Conservation (phyloP, 306 rosid genomes). For the Acacia confusa region DNA sequence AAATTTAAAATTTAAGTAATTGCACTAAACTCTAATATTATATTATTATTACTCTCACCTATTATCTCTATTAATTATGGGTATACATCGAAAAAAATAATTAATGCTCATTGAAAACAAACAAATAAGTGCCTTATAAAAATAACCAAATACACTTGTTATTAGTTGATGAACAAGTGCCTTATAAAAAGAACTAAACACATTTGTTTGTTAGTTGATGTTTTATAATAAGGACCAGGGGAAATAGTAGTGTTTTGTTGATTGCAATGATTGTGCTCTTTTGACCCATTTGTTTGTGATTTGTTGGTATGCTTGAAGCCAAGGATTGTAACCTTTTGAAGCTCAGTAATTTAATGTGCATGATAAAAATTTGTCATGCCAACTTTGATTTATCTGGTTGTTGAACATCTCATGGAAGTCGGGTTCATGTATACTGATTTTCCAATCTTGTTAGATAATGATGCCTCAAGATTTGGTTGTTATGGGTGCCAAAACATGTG, state of each 20-base stretch:
- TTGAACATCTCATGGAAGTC: background rate
- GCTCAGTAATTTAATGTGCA: background rate
- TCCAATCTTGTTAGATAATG: background rate
- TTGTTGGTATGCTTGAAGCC: background rate
- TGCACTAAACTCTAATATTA: too few relatives aligned
- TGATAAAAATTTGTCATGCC: background rate
- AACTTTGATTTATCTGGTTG: background rate
- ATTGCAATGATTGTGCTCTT: background rate
- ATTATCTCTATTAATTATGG: too few relatives aligned
- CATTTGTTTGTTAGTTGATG: too few relatives aligned
- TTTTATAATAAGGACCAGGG: too few relatives aligned
- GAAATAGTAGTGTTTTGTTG: background rate
- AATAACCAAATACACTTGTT: too few relatives aligned
- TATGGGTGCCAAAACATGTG: background rate
- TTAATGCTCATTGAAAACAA: too few relatives aligned
- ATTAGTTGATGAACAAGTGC: too few relatives aligned
- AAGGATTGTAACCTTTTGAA: background rate
- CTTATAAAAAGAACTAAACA: too few relatives aligned
- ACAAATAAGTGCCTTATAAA: too few relatives aligned
- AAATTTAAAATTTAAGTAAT: too few relatives aligned
- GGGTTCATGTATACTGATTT: background rate
- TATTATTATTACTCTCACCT: too few relatives aligned
- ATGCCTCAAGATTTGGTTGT: constrained; percentile 1
- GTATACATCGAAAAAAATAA: too few relatives aligned
- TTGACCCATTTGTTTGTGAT: background rate